A percentile compares a stretch with the other conserved stretches of the same genome.
These are phyloP conservation scores for Trichosporon inkin DNA, from an alignment of 1,284 basidiomycete species.

Conservation along the genomic window DNA sequence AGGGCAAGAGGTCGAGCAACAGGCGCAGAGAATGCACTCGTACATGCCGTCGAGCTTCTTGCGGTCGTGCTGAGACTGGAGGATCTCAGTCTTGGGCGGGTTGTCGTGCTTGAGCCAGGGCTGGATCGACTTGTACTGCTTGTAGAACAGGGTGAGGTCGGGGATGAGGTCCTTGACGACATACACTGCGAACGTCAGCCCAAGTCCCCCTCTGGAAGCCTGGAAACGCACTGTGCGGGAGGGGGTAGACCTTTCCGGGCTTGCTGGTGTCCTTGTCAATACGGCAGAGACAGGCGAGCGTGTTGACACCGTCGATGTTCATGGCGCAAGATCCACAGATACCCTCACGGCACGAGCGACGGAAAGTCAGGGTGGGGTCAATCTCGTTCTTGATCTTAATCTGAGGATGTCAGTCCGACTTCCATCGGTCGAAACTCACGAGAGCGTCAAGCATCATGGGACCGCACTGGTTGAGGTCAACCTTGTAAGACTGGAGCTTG, in stretches of 20 bases:
- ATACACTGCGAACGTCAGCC: slow-evolving; percentile 66
- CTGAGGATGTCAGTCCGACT: slow-evolving; percentile 47
- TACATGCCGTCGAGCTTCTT: slow-evolving; percentile 96
- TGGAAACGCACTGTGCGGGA: slow-evolving; percentile 82
- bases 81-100: slow-evolving; percentile 67
- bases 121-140: slow-evolving; percentile 99
- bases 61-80: slow-evolving; percentile 87
- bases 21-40: slow-evolving; percentile 72
- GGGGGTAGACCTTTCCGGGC: slow-evolving; percentile 89
- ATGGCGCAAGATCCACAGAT: slow-evolving; percentile 98
- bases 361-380: slow-evolving; percentile 94
- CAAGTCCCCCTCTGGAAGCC: no score
- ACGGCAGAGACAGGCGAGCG: slow-evolving; percentile 92
- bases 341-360: slow-evolving; percentile 93
- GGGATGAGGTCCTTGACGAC: slow-evolving; percentile 97
- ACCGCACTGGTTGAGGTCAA: slow-evolving; percentile 91
- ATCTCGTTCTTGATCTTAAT: slow-evolving; percentile 99
- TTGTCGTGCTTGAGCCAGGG: slow-evolving; percentile 91
- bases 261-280: slow-evolving; percentile 73
- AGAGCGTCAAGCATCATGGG: slow-evolving; percentile 76
- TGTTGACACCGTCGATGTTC: slow-evolving; percentile 99
- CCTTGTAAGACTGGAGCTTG: slow-evolving; percentile 80
- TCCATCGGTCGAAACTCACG: slow-evolving; percentile 29
- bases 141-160: slow-evolving; percentile 59
- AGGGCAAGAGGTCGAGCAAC: slow-evolving; percentile 94